Evolutionary conservation across 2,329 filamentous ascomycete genomes (phyloP), one percentile per base, ranked within the genome.

Genomic region (Fusarium papillatum): DNA sequence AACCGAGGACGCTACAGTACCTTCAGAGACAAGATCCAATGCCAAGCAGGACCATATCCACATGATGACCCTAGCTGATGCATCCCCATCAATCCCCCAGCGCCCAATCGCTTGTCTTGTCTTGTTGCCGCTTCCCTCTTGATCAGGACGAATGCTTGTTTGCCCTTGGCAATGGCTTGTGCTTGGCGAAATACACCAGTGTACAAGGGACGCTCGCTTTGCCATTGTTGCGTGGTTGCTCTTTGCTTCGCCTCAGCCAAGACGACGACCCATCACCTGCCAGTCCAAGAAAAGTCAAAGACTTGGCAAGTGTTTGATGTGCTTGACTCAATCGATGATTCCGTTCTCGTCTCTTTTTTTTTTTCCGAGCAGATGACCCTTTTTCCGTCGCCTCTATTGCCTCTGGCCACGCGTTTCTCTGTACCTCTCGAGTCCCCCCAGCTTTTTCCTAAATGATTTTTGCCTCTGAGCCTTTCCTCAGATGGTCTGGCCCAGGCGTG

Each of bases 141-240:
- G 65, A 13, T 13, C 39, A 53, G 9, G 39, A 41, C 64, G 48
- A 74, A 72, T 74, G 74, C 73, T 76, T 76, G 73, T 68, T 76
- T 76, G 31, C 71, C 73, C 73, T 76, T 76, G 73, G 73, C 73
- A 76, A 50, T 76, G 66, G 73, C 64, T 71, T 76, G 59, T 50
- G 48, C 73, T 76, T 76, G 73, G 73, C 73, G 48, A 31, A 70
- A 74, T 65, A 64, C 70, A 64, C 31, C 46, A 24, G 63, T 65
- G 76, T 48, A 74, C 67, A 61, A 39, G 48, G n/a, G 14, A 36
- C 14, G 26, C 39, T 19, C 17, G 34, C 24, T 60, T 61, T 61
- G 36, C 57, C 57, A 61, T 38, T 26, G 17, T 61, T 61, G 36
- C 57, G 57, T 61, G 55, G 55, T 63, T 63, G 26, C 19, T 46